These are phyloP conservation scores for Phytopythium vexans DNA, from an alignment of 352 stramenopile genomes.

Conservation along the genomic window DNA sequence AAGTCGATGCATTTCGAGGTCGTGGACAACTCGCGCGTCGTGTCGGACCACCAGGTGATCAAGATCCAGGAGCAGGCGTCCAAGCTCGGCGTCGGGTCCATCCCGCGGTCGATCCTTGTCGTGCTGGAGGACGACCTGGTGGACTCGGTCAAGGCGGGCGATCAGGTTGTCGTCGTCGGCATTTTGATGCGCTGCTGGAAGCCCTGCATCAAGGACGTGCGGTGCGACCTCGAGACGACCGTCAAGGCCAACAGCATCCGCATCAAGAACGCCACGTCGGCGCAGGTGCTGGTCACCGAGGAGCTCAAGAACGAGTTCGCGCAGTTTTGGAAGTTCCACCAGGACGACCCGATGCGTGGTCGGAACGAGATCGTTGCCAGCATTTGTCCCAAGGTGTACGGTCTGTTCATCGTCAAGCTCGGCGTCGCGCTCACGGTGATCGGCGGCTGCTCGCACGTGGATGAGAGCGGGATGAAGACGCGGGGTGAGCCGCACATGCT, in stretches of 20 bases:
- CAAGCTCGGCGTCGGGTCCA: constrained; percentile 89
- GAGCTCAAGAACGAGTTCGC: constrained; percentile 90
- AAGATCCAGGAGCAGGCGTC: constrained; percentile 96
- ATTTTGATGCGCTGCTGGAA: constrained; percentile 94
- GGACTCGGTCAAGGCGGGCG: constrained; percentile 90
- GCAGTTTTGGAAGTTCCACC: constrained; percentile 83
- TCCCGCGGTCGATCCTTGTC: constrained; percentile 93
- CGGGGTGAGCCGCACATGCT: constrained; percentile 86
- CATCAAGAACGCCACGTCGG: constrained; percentile 59
- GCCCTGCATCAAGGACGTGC: constrained; percentile 63
- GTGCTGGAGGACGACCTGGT: constrained; percentile 90
- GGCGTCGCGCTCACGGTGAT: constrained; percentile 92
- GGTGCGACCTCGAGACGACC: constrained; percentile 90
- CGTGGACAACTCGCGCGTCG: constrained; percentile 43
- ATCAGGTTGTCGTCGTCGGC: constrained; percentile 93
- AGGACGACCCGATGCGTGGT: constrained; percentile 42
- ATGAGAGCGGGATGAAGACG: constrained; percentile 73
- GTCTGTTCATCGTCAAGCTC: constrained; percentile 92
- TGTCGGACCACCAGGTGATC: constrained; percentile 90
- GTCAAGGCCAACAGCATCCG: constrained; percentile 75
- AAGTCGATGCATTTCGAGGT: constrained; percentile 72
- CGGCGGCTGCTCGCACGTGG: constrained; percentile 78
- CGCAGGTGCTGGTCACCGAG: constrained; percentile 64
- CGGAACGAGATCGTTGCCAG: constrained; percentile 92
- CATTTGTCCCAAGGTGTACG: constrained; percentile 95